phyloP scores from a whole-genome alignment of 169 alveolate species.

The Plasmodium yoelii region DNA sequence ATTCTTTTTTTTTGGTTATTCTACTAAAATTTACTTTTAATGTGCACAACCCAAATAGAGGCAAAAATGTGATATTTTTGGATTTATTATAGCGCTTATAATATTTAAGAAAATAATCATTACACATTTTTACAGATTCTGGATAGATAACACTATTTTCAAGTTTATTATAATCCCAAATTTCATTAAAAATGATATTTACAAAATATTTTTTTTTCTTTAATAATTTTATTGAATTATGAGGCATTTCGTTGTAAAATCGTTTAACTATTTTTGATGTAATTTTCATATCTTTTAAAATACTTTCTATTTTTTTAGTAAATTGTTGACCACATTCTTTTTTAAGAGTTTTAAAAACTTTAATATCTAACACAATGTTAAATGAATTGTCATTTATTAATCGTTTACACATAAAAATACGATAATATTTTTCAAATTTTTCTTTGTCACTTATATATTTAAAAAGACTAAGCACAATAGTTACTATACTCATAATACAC shows the following conservation, averaged over 20 bases:
- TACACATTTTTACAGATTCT: conserved; percentile 32
- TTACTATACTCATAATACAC: conserved; percentile 42
- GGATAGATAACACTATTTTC: conserved; percentile 52
- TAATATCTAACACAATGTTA: conserved; percentile 53
- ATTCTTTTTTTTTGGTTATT: conserved; percentile 1
- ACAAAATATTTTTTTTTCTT: conserved; percentile 39
- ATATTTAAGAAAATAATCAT: conserved; percentile 43
- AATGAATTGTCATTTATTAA: conserved; percentile 53
- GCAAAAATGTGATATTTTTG: conserved; percentile 48
- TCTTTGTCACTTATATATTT: conserved; percentile 73
- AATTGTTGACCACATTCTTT: conserved; percentile 77
- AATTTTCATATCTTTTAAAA: conserved; percentile 57
- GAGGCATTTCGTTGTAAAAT: conserved; percentile 34
- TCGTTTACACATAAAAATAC: conserved; percentile 67
- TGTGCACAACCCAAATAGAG: conserved; percentile 53
- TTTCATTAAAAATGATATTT: conserved; percentile 55
- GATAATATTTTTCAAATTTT: conserved; percentile 66
- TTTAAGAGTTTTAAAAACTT: conserved; percentile 69
- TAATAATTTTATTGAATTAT: conserved; percentile 13
- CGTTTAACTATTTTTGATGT: conserved; percentile 34
- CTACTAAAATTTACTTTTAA: conserved; percentile 42
- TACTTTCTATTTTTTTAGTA: conserved; percentile 74
- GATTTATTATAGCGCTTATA: conserved; percentile 36
- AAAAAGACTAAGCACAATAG: conserved; percentile 61
- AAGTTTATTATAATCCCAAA: conserved; percentile 50